Conservation (phyloP, 176 grass and related monocot species). For the Echinochloa phyllopogon region DNA sequence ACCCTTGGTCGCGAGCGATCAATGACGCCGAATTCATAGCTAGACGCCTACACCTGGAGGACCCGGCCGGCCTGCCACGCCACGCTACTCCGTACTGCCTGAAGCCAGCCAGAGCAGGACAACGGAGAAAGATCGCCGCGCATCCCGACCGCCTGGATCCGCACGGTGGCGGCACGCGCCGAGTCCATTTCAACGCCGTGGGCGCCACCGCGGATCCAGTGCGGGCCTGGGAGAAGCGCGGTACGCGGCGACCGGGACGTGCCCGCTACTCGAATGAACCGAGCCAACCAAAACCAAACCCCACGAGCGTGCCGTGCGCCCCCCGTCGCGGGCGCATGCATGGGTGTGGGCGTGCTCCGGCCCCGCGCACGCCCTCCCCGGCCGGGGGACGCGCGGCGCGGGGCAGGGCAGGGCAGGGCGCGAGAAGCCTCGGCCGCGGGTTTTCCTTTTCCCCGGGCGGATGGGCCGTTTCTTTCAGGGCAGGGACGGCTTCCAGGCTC, state of each 20-base stretch:
- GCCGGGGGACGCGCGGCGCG: not conserved
- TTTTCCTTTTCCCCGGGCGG: not conserved
- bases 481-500: not conserved
- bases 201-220: not conserved
- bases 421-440: not conserved
- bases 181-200: not conserved
- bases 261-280: not conserved
- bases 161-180: not conserved
- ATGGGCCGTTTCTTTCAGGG: constrained; percentile 25
- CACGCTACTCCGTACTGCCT: not conserved
- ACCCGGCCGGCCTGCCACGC: not conserved
- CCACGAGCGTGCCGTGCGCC: not conserved
- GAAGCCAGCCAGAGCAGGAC: not conserved
- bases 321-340: not conserved
- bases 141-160: not conserved
- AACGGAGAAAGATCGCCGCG: constrained; percentile 4
- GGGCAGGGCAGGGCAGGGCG: no score
- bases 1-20: constrained; percentile 5
- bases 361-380: not conserved
- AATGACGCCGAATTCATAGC: not conserved
- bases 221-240: not conserved
- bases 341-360: not conserved
- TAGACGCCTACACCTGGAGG: no score
- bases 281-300: not conserved
- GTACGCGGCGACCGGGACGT: constrained; percentile 10